Conservation (phyloP, 345 rosid species). For the Dipteronia sinensis region DNA sequence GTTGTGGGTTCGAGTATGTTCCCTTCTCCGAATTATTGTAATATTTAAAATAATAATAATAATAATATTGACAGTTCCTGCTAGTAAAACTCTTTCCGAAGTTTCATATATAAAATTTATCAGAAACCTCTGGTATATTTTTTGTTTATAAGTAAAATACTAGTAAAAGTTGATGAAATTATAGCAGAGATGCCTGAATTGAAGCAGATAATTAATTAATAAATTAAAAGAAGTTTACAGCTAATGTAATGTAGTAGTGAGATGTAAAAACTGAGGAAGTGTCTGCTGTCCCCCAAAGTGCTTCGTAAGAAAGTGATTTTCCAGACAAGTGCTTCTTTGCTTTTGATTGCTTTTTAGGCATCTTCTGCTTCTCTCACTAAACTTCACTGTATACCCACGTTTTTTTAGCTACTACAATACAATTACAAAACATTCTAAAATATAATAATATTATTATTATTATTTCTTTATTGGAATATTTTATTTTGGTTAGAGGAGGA, state of each 20-base stretch:
- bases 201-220: not conserved
- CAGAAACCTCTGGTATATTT: not conserved
- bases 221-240: conserved; percentile 12
- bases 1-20: too few species aligned
- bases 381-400: conserved; percentile 27
- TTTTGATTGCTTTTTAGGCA: conserved; percentile 8
- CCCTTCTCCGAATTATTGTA: too few species aligned
- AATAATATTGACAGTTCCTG: too few species aligned
- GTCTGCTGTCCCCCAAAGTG: conserved; percentile 22
- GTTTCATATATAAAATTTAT: not conserved
- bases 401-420: not conserved
- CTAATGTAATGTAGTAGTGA: not conserved
- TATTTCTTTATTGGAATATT: not conserved
- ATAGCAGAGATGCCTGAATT: conserved; percentile 8
- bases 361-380: not conserved
- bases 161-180: not conserved
- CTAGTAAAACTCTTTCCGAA: too few species aligned
- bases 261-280: conserved; percentile 17
- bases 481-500: conserved; percentile 13
- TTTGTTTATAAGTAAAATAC: too few species aligned
- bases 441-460: not conserved
- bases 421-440: not conserved
- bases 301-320: conserved; percentile 16
- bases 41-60: too few species aligned
- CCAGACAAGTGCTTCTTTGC: conserved; percentile 25